A percentile compares a stretch with the other conserved stretches of the same genome.
phyloP scores from a whole-genome alignment of 495 filamentous ascomycete genomes.

The Aspergillus funiculosus region DNA sequence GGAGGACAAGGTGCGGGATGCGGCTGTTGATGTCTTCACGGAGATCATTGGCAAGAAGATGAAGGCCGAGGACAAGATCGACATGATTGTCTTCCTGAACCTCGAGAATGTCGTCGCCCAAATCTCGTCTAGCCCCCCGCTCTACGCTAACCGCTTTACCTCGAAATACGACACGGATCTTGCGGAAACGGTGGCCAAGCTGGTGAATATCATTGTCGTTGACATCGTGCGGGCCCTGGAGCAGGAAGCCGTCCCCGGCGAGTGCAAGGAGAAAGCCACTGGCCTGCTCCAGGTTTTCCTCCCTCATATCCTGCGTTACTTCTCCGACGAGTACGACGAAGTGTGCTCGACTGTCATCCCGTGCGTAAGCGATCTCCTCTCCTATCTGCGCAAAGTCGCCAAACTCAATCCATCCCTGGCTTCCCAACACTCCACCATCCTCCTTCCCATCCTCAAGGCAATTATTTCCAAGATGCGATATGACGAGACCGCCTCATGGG shows the following conservation, averaged over 20 bases:
- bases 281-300: constrained; percentile 74
- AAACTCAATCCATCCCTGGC: constrained; percentile 55
- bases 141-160: constrained; percentile 71
- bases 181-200: constrained; percentile 86
- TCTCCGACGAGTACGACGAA: constrained; percentile 97
- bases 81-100: constrained; percentile 87
- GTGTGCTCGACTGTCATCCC: constrained; percentile 92
- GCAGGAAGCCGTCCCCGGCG: constrained; percentile 48
- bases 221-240: constrained; percentile 81
- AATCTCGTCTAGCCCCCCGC: constrained; percentile 70
- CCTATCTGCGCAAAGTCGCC: constrained; percentile 73
- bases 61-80: constrained; percentile 83
- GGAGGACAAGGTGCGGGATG: constrained; percentile 73
- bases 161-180: constrained; percentile 88
- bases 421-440: constrained; percentile 64
- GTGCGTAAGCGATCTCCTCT: constrained; percentile 81
- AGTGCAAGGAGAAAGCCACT: constrained; percentile 57
- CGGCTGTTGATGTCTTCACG: constrained; percentile 86
- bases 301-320: constrained; percentile 81
- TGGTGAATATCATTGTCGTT: constrained; percentile 82
- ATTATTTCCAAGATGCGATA: constrained; percentile 94
- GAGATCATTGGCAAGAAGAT: constrained; percentile 98
- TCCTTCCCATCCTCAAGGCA: constrained; percentile 81
- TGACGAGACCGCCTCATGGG: constrained; percentile 91
- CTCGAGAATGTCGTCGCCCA: constrained; percentile 74